phyloP scores from a whole-genome alignment of 2,329 filamentous ascomycete species.

The Immersiporthe knoxdaviesiana region DNA sequence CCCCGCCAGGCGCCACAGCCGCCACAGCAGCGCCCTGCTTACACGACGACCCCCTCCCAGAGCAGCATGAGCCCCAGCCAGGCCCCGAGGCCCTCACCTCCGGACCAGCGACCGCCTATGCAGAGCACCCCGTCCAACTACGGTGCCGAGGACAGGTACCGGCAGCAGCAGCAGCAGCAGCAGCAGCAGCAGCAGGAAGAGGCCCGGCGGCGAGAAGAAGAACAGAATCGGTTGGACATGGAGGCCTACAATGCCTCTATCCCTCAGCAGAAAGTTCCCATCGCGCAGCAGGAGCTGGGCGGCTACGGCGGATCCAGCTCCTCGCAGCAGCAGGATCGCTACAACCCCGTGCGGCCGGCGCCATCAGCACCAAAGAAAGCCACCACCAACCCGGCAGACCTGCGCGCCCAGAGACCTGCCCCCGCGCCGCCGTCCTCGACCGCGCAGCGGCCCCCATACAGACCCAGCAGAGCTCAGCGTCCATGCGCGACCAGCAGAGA shows the following conservation, averaged over 20 bases:
- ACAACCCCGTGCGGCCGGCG: constrained; percentile 83
- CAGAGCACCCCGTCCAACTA: constrained; percentile 61
- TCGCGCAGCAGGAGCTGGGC: constrained; percentile 90
- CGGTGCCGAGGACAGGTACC: constrained; percentile 51
- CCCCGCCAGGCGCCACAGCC: constrained; percentile 63
- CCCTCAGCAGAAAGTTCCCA: constrained; percentile 76
- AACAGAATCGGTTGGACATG: constrained; percentile 73
- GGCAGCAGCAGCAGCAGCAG: constrained; percentile 38
- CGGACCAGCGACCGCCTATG: constrained; percentile 60
- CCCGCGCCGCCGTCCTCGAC: constrained; percentile 63
- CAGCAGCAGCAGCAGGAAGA: constrained; percentile 46
- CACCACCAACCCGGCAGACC: constrained; percentile 58
- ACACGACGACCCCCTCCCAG: constrained; percentile 44
- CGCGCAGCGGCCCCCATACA: constrained; percentile 50
- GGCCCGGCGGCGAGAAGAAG: constrained; percentile 67
- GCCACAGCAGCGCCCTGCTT: constrained; percentile 53
- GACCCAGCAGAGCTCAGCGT: constrained; percentile 55
- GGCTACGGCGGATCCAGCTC: constrained; percentile 60
- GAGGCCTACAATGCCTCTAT: constrained; percentile 90
- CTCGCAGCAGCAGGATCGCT: constrained; percentile 63
- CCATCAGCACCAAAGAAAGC: constrained; percentile 74
- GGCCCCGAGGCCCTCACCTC: constrained; percentile 49
- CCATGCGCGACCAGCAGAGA: constrained; percentile 49
- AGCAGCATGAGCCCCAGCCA: constrained; percentile 40
- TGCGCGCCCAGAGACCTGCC: constrained; percentile 78